A percentile compares a stretch with the other conserved stretches of the same genome.
phyloP scores from a whole-genome alignment of 75 land plant genomes.

The Cryptomeria japonica region DNA sequence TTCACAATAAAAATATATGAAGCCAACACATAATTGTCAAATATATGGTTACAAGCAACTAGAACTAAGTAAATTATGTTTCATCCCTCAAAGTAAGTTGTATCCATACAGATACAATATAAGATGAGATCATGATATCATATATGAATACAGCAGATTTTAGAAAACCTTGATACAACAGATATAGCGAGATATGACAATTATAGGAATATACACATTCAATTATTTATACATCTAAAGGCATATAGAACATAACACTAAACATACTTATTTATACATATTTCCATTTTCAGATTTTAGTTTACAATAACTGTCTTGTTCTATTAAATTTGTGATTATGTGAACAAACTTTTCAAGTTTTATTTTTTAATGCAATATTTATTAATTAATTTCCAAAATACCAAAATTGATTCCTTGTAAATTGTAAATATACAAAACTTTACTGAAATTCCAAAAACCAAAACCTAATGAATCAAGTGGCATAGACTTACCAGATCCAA shows the following conservation, averaged over 20 bases:
- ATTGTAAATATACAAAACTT: not conserved
- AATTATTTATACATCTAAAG: not conserved
- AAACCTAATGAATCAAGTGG: not conserved
- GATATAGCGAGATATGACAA: too few species aligned
- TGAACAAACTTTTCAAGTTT: too few species aligned
- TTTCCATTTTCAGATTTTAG: too few species aligned
- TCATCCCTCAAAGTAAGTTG: not conserved
- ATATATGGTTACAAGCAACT: not conserved
- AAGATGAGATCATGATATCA: not conserved
- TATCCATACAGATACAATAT: not conserved
- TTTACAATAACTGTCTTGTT: too few species aligned
- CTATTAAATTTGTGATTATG: too few species aligned
- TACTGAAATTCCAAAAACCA: not conserved
- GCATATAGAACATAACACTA: not conserved
- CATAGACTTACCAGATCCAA: constrained; percentile 45
- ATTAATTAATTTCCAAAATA: not conserved
- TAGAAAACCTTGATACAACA: too few species aligned
- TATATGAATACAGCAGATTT: not conserved
- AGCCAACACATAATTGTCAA: not conserved
- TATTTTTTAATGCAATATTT: not conserved
- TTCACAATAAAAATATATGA: not conserved
- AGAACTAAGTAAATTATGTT: not conserved
- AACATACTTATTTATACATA: too few species aligned
- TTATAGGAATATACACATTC: not conserved
- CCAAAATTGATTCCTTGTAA: not conserved